Percentiles rank a stretch among this genome's conserved stretches.
Evolutionary conservation across 1,139 yeast species (phyloP).

Genomic region (Scheffersomyces parashehatae): DNA sequence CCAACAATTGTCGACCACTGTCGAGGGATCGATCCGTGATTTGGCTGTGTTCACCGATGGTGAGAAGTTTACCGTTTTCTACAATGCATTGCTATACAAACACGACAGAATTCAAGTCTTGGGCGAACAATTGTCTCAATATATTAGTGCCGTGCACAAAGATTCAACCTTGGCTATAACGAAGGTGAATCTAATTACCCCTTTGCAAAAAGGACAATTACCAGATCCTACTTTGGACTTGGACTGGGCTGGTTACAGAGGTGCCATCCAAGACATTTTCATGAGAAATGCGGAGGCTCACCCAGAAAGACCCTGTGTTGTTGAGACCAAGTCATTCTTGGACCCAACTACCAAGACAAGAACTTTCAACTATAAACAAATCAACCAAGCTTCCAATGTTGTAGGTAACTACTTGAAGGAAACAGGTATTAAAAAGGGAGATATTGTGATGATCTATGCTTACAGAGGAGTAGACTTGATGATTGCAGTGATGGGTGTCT

Average conservation of each 20-base stretch:
- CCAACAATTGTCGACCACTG: slow-evolving; percentile 50
- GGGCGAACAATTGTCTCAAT: slow-evolving; percentile 70
- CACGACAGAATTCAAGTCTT: slow-evolving; percentile 67
- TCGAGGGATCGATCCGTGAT: slow-evolving; percentile 61
- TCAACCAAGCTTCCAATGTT: slow-evolving; percentile 89
- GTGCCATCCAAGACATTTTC: slow-evolving; percentile 95
- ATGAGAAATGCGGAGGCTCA: slow-evolving; percentile 75
- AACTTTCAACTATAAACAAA: slow-evolving; percentile 77
- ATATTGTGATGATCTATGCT: slow-evolving; percentile 96
- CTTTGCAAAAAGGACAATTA: slow-evolving; percentile 54
- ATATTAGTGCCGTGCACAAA: slow-evolving; percentile 36
- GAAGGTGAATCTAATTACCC: slow-evolving; percentile 66
- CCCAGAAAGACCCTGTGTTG: slow-evolving; percentile 88
- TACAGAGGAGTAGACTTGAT: slow-evolving; percentile 96
- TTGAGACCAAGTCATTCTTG: slow-evolving; percentile 80
- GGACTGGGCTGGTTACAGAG: slow-evolving; percentile 90
- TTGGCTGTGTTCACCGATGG: slow-evolving; percentile 52
- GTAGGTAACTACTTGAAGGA: slow-evolving; percentile 85
- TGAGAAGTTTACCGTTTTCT: slow-evolving; percentile 45
- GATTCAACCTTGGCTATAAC: slow-evolving; percentile 51
- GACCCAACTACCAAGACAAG: slow-evolving; percentile 60
- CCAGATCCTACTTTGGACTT: slow-evolving; percentile 89
- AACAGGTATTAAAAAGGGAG: slow-evolving; percentile 85
- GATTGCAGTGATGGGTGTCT: slow-evolving; percentile 95
- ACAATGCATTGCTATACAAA: slow-evolving; percentile 76